Conservation (phyloP, 306 rosid species). For the Glycine soja region DNA sequence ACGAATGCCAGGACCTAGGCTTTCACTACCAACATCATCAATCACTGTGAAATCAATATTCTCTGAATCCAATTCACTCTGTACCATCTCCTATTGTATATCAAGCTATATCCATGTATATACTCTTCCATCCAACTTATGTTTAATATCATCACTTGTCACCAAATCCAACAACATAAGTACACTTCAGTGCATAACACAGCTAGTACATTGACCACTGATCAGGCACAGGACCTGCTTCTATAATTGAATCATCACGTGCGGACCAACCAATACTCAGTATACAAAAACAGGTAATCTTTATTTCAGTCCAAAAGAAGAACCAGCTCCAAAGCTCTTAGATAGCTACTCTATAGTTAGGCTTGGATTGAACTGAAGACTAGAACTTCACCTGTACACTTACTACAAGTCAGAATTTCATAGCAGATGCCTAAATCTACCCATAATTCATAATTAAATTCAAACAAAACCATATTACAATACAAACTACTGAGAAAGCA, state of each 20-base stretch:
- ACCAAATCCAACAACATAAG: slow-evolving; percentile 45
- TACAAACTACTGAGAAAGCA: slow-evolving; percentile 24
- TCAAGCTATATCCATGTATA: slow-evolving; percentile 51
- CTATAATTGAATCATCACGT: slow-evolving; percentile 27
- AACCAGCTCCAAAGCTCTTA: slow-evolving; percentile 37
- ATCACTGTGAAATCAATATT: slow-evolving; percentile 49
- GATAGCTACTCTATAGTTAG: slow-evolving; percentile 26
- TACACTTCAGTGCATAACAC: slow-evolving; percentile 33
- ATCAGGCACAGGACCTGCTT: slow-evolving; percentile 35
- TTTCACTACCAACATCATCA: slow-evolving; percentile 46
- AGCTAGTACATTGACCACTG: slow-evolving; percentile 32
- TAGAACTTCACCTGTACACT: slow-evolving; percentile 47
- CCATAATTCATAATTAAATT: not conserved
- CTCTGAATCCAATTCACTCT: slow-evolving; percentile 58
- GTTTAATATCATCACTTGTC: slow-evolving; percentile 39
- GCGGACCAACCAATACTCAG: slow-evolving; percentile 3
- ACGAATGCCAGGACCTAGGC: slow-evolving; percentile 52
- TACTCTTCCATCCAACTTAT: slow-evolving; percentile 43
- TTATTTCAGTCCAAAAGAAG: slow-evolving; percentile 33
- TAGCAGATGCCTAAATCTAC: slow-evolving; percentile 30
- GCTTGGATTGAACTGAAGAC: slow-evolving; percentile 41
- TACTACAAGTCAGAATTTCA: slow-evolving; percentile 39
- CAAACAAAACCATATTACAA: slow-evolving; percentile 33
- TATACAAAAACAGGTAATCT: not conserved
- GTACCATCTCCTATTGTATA: slow-evolving; percentile 65